A percentile compares a stretch with the other conserved stretches of the same genome.
These are phyloP conservation scores for Trichophyton rubrum DNA, from an alignment of 2,329 filamentous ascomycete species.

Conservation along the genomic window DNA sequence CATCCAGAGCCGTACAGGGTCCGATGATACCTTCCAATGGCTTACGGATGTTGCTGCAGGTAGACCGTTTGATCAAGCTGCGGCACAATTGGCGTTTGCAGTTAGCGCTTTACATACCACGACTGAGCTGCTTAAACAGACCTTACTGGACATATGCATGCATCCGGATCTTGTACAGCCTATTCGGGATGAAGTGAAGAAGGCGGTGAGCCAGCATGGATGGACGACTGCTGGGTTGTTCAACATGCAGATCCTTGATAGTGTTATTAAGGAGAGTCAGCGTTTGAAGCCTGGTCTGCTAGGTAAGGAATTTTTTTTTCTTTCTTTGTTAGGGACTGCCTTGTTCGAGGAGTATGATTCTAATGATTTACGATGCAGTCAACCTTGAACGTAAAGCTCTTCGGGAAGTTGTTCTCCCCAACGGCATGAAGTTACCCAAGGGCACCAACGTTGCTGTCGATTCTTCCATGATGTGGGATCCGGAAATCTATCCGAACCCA, in stretches of 20 bases:
- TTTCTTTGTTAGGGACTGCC: too few relatives aligned
- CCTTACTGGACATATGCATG: slow-evolving; percentile 14
- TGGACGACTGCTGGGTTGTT: slow-evolving; percentile 29
- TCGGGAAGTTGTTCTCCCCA: slow-evolving; percentile 10
- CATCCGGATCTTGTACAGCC: slow-evolving; percentile 8
- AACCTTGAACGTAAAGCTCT: not conserved
- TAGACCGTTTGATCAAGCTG: slow-evolving; percentile 13
- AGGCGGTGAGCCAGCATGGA: slow-evolving; percentile 14
- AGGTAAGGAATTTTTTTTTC: not conserved
- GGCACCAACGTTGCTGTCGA: slow-evolving; percentile 11
- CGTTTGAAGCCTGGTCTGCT: slow-evolving; percentile 19
- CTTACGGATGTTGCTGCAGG: slow-evolving; percentile 17
- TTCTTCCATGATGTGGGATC: slow-evolving; percentile 13
- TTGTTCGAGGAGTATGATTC: too few relatives aligned
- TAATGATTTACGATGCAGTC: not conserved
- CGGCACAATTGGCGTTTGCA: slow-evolving; percentile 15
- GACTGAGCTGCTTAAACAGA: slow-evolving; percentile 16
- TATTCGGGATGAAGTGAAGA: slow-evolving; percentile 16
- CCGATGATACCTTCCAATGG: slow-evolving; percentile 18
- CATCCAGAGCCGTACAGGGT: slow-evolving; percentile 5
- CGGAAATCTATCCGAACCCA: slow-evolving; percentile 13
- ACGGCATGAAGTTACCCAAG: slow-evolving; percentile 13
- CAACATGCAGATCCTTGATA: slow-evolving; percentile 32
- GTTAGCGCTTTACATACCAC: slow-evolving; percentile 17
- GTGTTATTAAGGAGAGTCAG: slow-evolving; percentile 31